Evolutionary conservation across 371 early-diverging fungal species (phyloP), one percentile per base, ranked within the genome.

Genomic region (Lichtheimia corymbifera): DNA sequence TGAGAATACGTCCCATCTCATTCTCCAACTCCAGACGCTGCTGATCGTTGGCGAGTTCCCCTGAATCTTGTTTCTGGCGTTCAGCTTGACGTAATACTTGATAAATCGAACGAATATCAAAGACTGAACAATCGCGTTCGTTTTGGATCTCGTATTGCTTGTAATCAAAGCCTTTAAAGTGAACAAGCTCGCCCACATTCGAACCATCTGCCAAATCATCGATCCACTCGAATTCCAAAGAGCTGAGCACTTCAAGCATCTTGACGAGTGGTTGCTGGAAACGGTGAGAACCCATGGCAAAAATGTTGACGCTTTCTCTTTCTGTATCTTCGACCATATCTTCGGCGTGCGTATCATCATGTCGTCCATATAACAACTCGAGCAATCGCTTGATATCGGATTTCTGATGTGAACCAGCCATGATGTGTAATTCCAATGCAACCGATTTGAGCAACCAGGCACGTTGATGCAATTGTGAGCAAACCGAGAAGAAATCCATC

Each of bases 361-460:
- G 17, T 53, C 41, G 35, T 20, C 72, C 80, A 42, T 84, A 88
- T 50, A 93, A 70, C 53, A 88, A 64, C 45, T 88, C 83, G n/a
- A 90, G 59, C 18, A 93, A 68, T 40, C 78, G 77, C 49, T 76
- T 74, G 5, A 82, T 74, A 25, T 86, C 80, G 9, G 82, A 74
- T 12, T 82, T 71, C 41, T 45, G 53, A 66, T 18, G 80, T 73
- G 41, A 53, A n/a, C 60, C 60, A 7, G 62, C 59, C 41, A 67
- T 24, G 22, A 79, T 74, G 52, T 91, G 96, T 35, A 95, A 79
- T 70, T 95, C 97, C 25, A 97, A 68, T 0, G 96, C 94, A 14
- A 93, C 71, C n/a, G 87, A 73, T 51, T 91, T 83, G 74, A 96
- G 80, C 15, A 95, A 74, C 95, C 95, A 95, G 4, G 95, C 87